phyloP scores from a whole-genome alignment of 176 grass and related monocot genomes.

The Ensete ventricosum region DNA sequence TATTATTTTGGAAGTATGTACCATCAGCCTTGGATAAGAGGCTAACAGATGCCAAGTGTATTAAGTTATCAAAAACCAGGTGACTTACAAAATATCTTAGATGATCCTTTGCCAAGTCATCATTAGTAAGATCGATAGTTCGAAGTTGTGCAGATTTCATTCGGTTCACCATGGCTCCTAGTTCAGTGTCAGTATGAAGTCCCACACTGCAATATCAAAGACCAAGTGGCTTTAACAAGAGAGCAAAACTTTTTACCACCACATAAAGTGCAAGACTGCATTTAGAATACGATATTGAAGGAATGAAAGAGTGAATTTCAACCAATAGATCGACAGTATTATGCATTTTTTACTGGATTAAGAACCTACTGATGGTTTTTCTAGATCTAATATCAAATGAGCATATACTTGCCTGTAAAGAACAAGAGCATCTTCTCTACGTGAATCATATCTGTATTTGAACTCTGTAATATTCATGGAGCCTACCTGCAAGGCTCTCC shows the following conservation, averaged over 20 bases:
- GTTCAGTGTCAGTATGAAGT: conserved; percentile 73
- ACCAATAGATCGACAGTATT: no score
- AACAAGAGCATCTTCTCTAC: conserved; percentile 74
- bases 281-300: neutral
- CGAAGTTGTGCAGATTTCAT: conserved; percentile 58
- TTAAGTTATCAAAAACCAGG: conserved; percentile 8
- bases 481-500: conserved; percentile 55
- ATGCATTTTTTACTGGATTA: no score
- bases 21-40: neutral
- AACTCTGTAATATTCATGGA: conserved; percentile 98
- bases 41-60: neutral
- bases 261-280: neutral
- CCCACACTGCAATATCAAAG: conserved; percentile 64
- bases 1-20: no score
- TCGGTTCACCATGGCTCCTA: conserved; percentile 53
- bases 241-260: neutral
- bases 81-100: conserved; percentile 92
- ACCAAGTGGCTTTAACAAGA: neutral
- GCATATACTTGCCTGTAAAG: conserved; percentile 52
- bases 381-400: neutral
- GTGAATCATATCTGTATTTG: conserved; percentile 91
- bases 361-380: no score
- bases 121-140: conserved; percentile 80
- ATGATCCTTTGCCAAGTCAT: conserved; percentile 84
- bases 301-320: neutral